Evolutionary conservation across 2,329 filamentous ascomycete species (phyloP).

Genomic region (Venturiaceae sp.): DNA sequence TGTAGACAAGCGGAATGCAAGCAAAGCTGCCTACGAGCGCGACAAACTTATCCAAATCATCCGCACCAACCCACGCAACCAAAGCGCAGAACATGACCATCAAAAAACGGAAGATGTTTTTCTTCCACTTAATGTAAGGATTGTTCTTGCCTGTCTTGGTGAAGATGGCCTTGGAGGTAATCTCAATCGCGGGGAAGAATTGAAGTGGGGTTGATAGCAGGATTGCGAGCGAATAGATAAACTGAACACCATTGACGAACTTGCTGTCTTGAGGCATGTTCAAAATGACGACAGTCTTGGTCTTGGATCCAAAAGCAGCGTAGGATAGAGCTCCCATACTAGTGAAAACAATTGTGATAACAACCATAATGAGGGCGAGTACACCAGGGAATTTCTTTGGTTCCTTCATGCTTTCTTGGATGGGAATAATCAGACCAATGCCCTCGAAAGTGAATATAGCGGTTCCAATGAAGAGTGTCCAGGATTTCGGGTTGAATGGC

Average conservation of each 20-base stretch:
- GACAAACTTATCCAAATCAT: conserved; percentile 95
- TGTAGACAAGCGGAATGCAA: conserved; percentile 92
- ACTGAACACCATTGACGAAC: conserved; percentile 90
- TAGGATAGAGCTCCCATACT: conserved; percentile 91
- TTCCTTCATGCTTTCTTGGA: conserved; percentile 92
- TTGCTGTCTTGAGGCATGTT: conserved; percentile 95
- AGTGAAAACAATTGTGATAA: conserved; percentile 85
- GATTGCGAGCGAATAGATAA: conserved; percentile 97
- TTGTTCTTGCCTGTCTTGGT: conserved; percentile 95
- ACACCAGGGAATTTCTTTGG: conserved; percentile 86
- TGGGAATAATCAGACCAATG: conserved; percentile 93
- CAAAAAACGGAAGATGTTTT: conserved; percentile 93
- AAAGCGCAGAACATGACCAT: conserved; percentile 77
- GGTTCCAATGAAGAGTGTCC: conserved; percentile 97
- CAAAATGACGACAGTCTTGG: conserved; percentile 90
- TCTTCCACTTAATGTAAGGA: conserved; percentile 98
- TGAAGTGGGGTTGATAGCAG: conserved; percentile 89
- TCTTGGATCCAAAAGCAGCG: conserved; percentile 88
- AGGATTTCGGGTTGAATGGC: conserved; percentile 81
- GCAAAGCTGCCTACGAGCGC: conserved; percentile 94
- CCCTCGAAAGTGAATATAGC: conserved; percentile 99
- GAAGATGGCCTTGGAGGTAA: conserved; percentile 90
- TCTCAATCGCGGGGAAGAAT: conserved; percentile 95
- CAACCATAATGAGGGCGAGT: conserved; percentile 82
- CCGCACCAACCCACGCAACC: conserved; percentile 86